phyloP scores from a whole-genome alignment of 371 early-diverging fungal species.

The Lichtheimia ornata region DNA sequence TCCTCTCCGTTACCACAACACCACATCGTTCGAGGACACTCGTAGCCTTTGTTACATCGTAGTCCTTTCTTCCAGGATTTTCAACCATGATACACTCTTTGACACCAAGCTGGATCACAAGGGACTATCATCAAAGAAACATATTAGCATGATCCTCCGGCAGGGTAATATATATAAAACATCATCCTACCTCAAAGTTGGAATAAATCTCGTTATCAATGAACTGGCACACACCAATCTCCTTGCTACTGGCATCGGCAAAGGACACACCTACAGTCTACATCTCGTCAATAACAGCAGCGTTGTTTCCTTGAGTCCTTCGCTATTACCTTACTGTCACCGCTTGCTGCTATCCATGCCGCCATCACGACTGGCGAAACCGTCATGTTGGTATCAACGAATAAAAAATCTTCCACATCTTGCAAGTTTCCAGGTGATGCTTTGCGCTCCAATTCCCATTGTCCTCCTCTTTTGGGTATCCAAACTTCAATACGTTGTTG shows the following conservation, averaged over 20 bases:
- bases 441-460: slow-evolving; percentile 56
- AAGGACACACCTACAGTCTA: slow-evolving; percentile 86
- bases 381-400: slow-evolving; percentile 68
- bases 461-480: slow-evolving; percentile 47
- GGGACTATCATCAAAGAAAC: slow-evolving; percentile 48
- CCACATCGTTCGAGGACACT: slow-evolving; percentile 74
- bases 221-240: slow-evolving; percentile 85
- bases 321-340: slow-evolving; percentile 52
- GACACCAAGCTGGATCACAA: slow-evolving; percentile 88
- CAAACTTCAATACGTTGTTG: slow-evolving; percentile 87
- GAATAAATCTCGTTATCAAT: slow-evolving; percentile 90
- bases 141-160: too few relatives aligned
- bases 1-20: slow-evolving; percentile 71
- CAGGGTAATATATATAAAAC: not conserved
- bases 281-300: not conserved
- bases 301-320: slow-evolving; percentile 32
- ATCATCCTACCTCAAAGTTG: slow-evolving; percentile 75
- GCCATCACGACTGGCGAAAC: slow-evolving; percentile 84
- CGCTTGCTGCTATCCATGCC: slow-evolving; percentile 46
- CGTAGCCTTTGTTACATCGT: slow-evolving; percentile 69
- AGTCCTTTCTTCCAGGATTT: slow-evolving; percentile 57
- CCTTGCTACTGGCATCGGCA: slow-evolving; percentile 81
- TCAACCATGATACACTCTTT: slow-evolving; percentile 86
- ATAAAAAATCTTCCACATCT: slow-evolving; percentile 88
- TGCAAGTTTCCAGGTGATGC: slow-evolving; percentile 95